Conservation (phyloP, 2,329 filamentous ascomycete genomes). For the Sporothrix protearum region DNA sequence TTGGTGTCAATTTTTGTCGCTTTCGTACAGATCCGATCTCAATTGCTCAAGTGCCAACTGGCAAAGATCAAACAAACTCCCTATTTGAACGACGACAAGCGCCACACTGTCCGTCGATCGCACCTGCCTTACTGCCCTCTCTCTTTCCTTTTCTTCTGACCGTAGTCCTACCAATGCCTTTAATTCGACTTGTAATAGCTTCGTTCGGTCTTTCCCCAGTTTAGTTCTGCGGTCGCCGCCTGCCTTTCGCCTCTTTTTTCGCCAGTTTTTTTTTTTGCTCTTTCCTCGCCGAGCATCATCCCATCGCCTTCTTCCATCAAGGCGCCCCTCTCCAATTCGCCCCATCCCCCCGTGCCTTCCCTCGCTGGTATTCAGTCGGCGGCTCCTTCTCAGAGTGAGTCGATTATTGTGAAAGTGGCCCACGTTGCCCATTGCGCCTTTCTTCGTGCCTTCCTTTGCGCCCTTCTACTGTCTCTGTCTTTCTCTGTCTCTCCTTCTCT, state of each 20-base stretch:
- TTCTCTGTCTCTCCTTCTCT: background rate
- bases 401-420: background rate
- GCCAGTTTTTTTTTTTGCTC: background rate
- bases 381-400: background rate
- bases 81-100: background rate
- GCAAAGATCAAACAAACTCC: background rate
- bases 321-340: background rate
- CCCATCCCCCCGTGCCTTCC: constrained; percentile 9
- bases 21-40: background rate
- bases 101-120: background rate
- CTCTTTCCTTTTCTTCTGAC: background rate
- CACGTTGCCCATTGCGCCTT: background rate
- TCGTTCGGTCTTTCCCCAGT: background rate
- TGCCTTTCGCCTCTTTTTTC: background rate
- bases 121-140: background rate
- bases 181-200: background rate
- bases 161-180: background rate
- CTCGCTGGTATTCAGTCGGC: constrained; percentile 1
- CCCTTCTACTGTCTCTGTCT: background rate
- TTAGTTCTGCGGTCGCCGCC: background rate
- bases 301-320: constrained; percentile 2
- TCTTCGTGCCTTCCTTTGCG: background rate
- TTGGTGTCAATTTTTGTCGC: background rate
- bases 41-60: background rate
- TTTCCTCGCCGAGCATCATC: background rate